phyloP scores from a whole-genome alignment of 108 stramenopile species.

The Epithemia pelagica region DNA sequence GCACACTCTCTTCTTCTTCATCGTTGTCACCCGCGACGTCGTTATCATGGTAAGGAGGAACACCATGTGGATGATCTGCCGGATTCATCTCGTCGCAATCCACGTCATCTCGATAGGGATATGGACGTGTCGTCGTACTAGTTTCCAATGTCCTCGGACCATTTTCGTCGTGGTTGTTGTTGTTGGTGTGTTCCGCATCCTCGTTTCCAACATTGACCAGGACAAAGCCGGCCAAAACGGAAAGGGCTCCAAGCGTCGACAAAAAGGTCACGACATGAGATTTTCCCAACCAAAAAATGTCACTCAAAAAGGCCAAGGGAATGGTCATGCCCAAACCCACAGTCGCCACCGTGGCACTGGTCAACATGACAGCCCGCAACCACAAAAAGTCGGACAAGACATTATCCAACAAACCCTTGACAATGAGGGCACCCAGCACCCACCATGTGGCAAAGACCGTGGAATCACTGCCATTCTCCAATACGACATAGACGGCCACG shows the following conservation, averaged over 20 bases:
- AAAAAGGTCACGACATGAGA: conserved; percentile 24
- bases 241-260: conserved; percentile 56
- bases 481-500: conserved; percentile 36
- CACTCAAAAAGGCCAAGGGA: conserved; percentile 76
- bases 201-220: conserved; percentile 58
- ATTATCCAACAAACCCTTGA: conserved; percentile 82
- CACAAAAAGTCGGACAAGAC: conserved; percentile 92
- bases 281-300: conserved; percentile 29
- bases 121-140: too few species aligned
- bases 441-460: neutral
- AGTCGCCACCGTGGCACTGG: conserved; percentile 93
- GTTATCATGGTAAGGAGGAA: too few species aligned
- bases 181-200: too few species aligned
- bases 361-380: conserved; percentile 92
- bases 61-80: too few species aligned
- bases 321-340: conserved; percentile 95
- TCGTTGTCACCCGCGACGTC: neutral
- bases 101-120: too few species aligned
- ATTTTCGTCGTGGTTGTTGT: too few species aligned
- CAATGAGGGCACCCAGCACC: neutral
- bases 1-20: neutral
- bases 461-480: neutral
- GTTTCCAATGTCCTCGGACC: too few species aligned
- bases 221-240: conserved; percentile 66
- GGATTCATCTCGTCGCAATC: too few species aligned